phyloP scores from a whole-genome alignment of 768 basidiomycete species.

The Tephrocybe sp. region DNA sequence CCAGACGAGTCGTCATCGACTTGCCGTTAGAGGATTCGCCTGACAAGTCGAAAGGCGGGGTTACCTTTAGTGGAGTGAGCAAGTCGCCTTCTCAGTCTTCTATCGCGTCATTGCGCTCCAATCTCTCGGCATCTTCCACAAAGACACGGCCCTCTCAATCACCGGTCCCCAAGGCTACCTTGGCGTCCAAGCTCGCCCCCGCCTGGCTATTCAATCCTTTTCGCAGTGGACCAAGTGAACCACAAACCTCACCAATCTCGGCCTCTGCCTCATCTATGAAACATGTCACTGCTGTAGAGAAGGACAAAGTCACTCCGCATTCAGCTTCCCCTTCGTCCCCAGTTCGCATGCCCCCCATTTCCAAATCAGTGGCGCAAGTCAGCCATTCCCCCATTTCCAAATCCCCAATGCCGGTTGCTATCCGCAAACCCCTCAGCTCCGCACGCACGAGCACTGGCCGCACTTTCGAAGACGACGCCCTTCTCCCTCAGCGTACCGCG shows the following conservation, averaged over 20 bases:
- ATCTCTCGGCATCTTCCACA: slow-evolving; percentile 48
- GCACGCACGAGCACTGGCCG: slow-evolving; percentile 49
- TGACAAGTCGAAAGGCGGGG: slow-evolving; percentile 15
- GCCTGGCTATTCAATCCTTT: slow-evolving; percentile 84
- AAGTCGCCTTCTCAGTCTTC: slow-evolving; percentile 71
- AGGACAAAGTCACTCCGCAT: slow-evolving; percentile 13
- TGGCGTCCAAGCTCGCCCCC: slow-evolving; percentile 64
- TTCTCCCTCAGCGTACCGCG: slow-evolving; percentile 44
- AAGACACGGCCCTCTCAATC: slow-evolving; percentile 26
- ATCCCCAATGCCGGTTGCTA: slow-evolving; percentile 43
- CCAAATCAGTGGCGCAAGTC: slow-evolving; percentile 35
- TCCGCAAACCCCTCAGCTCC: slow-evolving; percentile 31
- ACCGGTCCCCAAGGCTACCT: slow-evolving; percentile 33
- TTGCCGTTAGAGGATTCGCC: slow-evolving; percentile 48
- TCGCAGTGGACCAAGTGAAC: slow-evolving; percentile 60
- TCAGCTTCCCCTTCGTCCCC: slow-evolving; percentile 25
- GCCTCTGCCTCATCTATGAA: slow-evolving; percentile 44
- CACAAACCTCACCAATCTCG: slow-evolving; percentile 58
- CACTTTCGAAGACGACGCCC: slow-evolving; percentile 59
- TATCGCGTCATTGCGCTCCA: slow-evolving; percentile 54
- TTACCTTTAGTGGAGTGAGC: slow-evolving; percentile 39
- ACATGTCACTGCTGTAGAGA: slow-evolving; percentile 13
- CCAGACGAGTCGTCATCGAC: slow-evolving; percentile 47
- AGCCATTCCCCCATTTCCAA: slow-evolving; percentile 34
- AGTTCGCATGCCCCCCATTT: slow-evolving; percentile 31